Evolutionary conservation across 2,329 filamentous ascomycete species (phyloP).

Genomic region (Cercospora canescens): DNA sequence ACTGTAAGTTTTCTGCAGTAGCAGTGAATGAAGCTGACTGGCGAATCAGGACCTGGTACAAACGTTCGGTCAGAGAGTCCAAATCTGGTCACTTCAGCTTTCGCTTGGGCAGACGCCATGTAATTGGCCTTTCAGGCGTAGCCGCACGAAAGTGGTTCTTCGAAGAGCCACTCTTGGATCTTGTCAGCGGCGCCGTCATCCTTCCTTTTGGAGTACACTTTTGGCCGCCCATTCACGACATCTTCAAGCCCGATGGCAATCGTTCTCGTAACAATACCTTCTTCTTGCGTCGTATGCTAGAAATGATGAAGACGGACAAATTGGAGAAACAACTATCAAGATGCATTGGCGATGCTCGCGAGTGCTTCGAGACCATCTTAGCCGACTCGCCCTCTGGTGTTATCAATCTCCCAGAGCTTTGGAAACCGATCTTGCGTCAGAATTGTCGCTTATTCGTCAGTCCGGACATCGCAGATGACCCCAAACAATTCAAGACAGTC

Average conservation of each 20-base stretch:
- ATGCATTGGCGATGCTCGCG: constrained; percentile 44
- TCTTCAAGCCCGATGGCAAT: background rate
- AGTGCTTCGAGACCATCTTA: constrained; percentile 30
- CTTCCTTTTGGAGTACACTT: constrained; percentile 12
- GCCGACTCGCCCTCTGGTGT: constrained; percentile 39
- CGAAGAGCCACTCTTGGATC: constrained; percentile 12
- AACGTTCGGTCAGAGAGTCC: background rate
- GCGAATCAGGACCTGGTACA: background rate
- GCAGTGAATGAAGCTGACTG: background rate
- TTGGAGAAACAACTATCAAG: constrained; percentile 36
- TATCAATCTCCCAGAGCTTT: constrained; percentile 54
- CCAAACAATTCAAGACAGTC: constrained; percentile 41
- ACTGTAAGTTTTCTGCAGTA: background rate
- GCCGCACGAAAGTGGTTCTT: constrained; percentile 18
- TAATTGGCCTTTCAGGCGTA: constrained; percentile 15
- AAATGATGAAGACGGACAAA: constrained; percentile 27
- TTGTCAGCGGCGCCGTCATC: constrained; percentile 11
- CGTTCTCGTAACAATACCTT: constrained; percentile 14
- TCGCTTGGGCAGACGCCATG: constrained; percentile 17
- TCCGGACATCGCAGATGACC: constrained; percentile 53
- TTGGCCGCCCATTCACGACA: constrained; percentile 10
- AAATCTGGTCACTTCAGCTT: constrained; percentile 13
- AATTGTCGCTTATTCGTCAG: constrained; percentile 57
- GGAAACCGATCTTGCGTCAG: constrained; percentile 54
- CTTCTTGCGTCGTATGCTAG: constrained; percentile 26